Evolutionary conservation across 495 filamentous ascomycete genomes (phyloP), one percentile per base, ranked within the genome.

Genomic region (Glarea lozoyensis): DNA sequence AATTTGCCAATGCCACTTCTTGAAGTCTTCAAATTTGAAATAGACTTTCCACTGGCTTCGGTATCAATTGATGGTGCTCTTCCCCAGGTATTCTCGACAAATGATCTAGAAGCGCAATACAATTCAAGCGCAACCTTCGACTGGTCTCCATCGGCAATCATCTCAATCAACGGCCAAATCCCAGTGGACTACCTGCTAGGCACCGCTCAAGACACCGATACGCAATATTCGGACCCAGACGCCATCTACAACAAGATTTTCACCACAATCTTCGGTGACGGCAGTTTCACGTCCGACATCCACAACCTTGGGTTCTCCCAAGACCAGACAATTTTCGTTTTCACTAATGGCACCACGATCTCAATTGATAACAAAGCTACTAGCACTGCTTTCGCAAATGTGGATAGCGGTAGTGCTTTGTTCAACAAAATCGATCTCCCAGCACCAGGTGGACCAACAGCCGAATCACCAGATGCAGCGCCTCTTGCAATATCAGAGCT

Each of bases 211-310:
- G 20, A 25, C 11, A n/a, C n/a, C n/a, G 4, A 20, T 10, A 35
- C 2, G 3, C 10, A 19, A n/a, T 46, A 30, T 19, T 30, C 19
- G 18, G 44, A 46, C 13, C 36, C 44, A 7, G 37, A 46, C 35
- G 34, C 44, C 2, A 33, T 33, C 12, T 46, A 33, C 27, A 46
- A 46, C 19, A 15, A 39, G 5, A 22, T 35, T 12, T 34, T 46
- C 27, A 19, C 12, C 15, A 23, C 25, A n/a, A n/a, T n/a, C n/a
- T n/a, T n/a, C n/a, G n/a, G n/a, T n/a, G n/a, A n/a, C n/a, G n/a
- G n/a, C n/a, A n/a, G n/a, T n/a, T n/a, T n/a, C n/a, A n/a, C n/a
- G n/a, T n/a, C n/a, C n/a, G n/a, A 29, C 34, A 35, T 16, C 36
- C 19, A 11, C 34, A 10, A 15, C 12, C 16, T 10, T 34, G 32